Evolutionary conservation across 1,139 yeast species (phyloP).

Genomic region (Suhomyces ambrosiae): DNA sequence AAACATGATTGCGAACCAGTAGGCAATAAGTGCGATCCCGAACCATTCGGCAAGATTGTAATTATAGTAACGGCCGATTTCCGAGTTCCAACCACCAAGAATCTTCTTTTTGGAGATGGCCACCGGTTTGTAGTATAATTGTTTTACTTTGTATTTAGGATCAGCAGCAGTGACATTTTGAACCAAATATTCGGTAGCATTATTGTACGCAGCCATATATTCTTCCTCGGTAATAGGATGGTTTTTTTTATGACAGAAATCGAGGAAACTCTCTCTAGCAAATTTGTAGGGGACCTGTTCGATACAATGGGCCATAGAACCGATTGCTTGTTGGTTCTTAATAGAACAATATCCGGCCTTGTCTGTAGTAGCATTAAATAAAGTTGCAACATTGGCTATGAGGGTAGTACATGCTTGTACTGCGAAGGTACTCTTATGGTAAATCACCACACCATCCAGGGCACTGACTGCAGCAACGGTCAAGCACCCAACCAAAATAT

Average conservation of each 20-base stretch:
- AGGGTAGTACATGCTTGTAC: conserved; percentile 31
- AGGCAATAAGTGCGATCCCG: conserved; percentile 51
- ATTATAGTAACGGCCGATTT: conserved; percentile 41
- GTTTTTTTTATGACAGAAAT: conserved; percentile 20
- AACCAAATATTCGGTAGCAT: conserved; percentile 39
- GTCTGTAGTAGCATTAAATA: conserved; percentile 28
- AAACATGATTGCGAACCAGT: conserved; percentile 46
- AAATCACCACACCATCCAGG: conserved; percentile 9
- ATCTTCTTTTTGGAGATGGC: conserved; percentile 24
- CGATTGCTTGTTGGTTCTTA: conserved; percentile 41
- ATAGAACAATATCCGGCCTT: conserved; percentile 33
- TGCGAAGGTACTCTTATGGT: conserved; percentile 15
- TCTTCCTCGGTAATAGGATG: conserved; percentile 31
- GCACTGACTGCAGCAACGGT: conserved; percentile 7
- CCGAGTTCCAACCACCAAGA: conserved; percentile 37
- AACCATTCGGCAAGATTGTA: conserved; percentile 50
- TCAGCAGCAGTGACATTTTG: conserved; percentile 30
- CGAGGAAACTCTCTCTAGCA: conserved; percentile 31
- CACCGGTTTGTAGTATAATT: conserved; percentile 36
- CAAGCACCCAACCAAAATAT: conserved; percentile 5
- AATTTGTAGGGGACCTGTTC: conserved; percentile 25
- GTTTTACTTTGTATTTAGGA: conserved; percentile 29
- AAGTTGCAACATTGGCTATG: conserved; percentile 28
- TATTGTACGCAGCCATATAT: conserved; percentile 35
- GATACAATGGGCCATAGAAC: conserved; percentile 41